A percentile compares a stretch with the other conserved stretches of the same genome.
Conservation (phyloP, 2,329 filamentous ascomycete genomes). For the Trichocomaceae sp. region DNA sequence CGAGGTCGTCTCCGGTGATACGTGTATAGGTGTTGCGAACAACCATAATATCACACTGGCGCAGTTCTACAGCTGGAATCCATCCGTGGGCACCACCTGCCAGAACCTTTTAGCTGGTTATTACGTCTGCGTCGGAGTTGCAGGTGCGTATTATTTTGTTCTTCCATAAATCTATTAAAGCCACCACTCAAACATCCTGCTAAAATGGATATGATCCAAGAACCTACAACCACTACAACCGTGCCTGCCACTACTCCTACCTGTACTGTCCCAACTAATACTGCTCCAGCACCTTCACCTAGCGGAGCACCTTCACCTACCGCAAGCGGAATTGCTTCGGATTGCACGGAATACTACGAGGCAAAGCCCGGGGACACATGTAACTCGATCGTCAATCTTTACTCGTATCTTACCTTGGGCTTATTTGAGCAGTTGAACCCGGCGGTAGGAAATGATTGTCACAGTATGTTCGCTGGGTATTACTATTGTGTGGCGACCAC, state of each 20-base stretch:
- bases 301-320: conserved; percentile 3
- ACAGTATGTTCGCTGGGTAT: conserved; percentile 17
- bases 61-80: conserved; percentile 25
- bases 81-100: conserved; percentile 23
- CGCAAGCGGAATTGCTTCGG: conserved; percentile 15
- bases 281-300: background rate
- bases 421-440: conserved; percentile 21
- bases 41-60: conserved; percentile 16
- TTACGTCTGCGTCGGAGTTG: conserved; percentile 20
- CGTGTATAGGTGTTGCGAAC: conserved; percentile 14
- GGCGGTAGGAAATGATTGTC: conserved; percentile 17
- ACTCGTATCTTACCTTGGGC: conserved; percentile 11
- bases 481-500: conserved; percentile 19
- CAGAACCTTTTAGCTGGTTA: conserved; percentile 19
- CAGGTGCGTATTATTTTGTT: background rate
- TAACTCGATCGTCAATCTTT: conserved; percentile 17
- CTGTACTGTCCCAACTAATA: background rate
- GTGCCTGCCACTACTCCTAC: background rate
- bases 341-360: conserved; percentile 22
- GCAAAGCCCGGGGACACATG: conserved; percentile 21
- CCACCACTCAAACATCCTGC: background rate
- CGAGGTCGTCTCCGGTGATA: conserved; percentile 14
- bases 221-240: background rate
- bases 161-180: background rate
- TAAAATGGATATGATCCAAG: background rate